These are phyloP conservation scores for Cutaneotrichosporon daszewskae DNA, from an alignment of 1,284 basidiomycete species.

Conservation along the genomic window DNA sequence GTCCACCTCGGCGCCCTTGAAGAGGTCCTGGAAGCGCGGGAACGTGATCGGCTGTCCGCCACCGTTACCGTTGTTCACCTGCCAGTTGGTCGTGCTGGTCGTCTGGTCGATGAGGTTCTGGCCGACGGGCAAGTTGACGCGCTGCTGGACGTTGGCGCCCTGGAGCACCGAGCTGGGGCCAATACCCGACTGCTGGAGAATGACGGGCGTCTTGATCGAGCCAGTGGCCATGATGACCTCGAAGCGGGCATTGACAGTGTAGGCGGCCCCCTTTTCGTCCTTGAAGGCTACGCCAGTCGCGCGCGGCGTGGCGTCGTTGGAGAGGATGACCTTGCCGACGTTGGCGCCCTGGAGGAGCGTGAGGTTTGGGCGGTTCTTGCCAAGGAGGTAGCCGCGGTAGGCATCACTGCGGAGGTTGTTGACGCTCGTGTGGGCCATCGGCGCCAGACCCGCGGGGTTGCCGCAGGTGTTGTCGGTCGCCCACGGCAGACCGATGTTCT, in stretches of 20 bases:
- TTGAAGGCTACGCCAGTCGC: slow-evolving; percentile 35
- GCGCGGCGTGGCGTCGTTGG: slow-evolving; percentile 15
- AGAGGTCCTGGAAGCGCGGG: slow-evolving; percentile 36
- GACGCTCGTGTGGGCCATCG: slow-evolving; percentile 28
- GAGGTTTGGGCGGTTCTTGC: slow-evolving; percentile 27
- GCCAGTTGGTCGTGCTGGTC: slow-evolving; percentile 32
- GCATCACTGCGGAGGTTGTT: slow-evolving; percentile 29
- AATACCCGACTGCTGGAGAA: slow-evolving; percentile 50
- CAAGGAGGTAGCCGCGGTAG: slow-evolving; percentile 34
- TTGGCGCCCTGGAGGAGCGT: slow-evolving; percentile 35
- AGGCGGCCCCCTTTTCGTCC: slow-evolving; percentile 22
- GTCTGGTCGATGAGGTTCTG: slow-evolving; percentile 49
- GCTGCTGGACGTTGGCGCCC: slow-evolving; percentile 31
- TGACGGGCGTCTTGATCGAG: slow-evolving; percentile 46
- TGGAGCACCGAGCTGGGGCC: slow-evolving; percentile 39
- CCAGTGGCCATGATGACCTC: slow-evolving; percentile 50
- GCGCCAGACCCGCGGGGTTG: slow-evolving; percentile 27
- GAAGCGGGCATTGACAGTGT: slow-evolving; percentile 34
- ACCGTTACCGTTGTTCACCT: slow-evolving; percentile 13
- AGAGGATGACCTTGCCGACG: slow-evolving; percentile 30
- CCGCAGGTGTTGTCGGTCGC: slow-evolving; percentile 35
- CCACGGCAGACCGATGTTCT: slow-evolving; percentile 26
- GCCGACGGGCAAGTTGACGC: slow-evolving; percentile 42
- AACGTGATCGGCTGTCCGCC: slow-evolving; percentile 27
- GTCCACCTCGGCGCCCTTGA: slow-evolving; percentile 20